A percentile compares a stretch with the other conserved stretches of the same genome.
These are phyloP conservation scores for Colletotrichum horii DNA, from an alignment of 2,329 filamentous ascomycete genomes.

Conservation along the genomic window DNA sequence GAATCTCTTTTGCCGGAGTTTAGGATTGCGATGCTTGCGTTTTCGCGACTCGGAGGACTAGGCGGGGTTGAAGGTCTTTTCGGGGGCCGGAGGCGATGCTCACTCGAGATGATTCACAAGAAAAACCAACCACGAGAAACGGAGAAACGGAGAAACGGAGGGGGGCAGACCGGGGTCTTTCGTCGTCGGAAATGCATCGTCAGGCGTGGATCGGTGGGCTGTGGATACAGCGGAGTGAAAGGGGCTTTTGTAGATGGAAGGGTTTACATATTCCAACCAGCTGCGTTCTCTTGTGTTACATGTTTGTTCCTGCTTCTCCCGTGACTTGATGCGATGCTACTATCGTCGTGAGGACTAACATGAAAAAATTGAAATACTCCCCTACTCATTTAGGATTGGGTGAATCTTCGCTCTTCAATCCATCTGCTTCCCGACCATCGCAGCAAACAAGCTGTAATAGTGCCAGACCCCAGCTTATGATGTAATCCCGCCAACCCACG, in stretches of 20 bases:
- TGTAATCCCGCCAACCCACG: neutral
- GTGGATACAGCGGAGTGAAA: slow-evolving; percentile 10
- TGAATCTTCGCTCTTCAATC: fast-evolving
- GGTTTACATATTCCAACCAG: slow-evolving; percentile 17
- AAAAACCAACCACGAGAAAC: neutral
- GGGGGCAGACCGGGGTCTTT: neutral
- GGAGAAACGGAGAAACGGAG: slow-evolving; percentile 1
- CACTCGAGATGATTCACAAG: slow-evolving; percentile 5
- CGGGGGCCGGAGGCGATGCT: neutral
- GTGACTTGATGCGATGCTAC: neutral
- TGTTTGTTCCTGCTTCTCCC: neutral
- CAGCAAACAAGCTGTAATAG: neutral
- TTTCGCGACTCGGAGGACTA: slow-evolving; percentile 21
- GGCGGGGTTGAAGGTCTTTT: slow-evolving; percentile 7
- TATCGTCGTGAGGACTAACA: neutral
- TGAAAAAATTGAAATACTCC: fast-evolving
- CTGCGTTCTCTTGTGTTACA: slow-evolving; percentile 7
- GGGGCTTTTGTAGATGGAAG: slow-evolving; percentile 21
- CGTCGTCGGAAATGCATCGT: slow-evolving; percentile 17
- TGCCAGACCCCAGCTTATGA: neutral
- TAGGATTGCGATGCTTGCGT: slow-evolving; percentile 22
- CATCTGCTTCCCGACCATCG: neutral
- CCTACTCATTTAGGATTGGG: neutral
- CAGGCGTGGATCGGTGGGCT: neutral
- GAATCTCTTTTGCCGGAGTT: slow-evolving; percentile 24